These are phyloP conservation scores for Yamadazyma takamatsuzukensis DNA, from an alignment of 805 yeast genomes.

Conservation along the genomic window DNA sequence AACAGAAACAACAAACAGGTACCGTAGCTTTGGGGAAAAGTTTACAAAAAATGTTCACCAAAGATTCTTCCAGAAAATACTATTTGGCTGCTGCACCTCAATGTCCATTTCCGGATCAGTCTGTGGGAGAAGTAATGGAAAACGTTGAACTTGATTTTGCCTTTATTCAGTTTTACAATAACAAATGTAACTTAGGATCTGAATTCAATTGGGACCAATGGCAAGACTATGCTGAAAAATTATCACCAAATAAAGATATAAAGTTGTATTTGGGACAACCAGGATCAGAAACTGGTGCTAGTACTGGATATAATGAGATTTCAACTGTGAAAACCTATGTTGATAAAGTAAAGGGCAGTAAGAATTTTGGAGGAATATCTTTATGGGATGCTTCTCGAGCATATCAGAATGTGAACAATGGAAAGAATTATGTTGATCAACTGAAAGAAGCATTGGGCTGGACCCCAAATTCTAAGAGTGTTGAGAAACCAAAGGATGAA, in stretches of 20 bases:
- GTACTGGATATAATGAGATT: constrained; percentile 27
- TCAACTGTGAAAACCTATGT: constrained; percentile 17
- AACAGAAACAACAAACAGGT: constrained; percentile 59
- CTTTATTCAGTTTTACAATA: constrained; percentile 39
- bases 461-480: too few relatives aligned
- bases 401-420: constrained; percentile 20
- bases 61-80: constrained; percentile 26
- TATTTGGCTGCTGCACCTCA: constrained; percentile 38
- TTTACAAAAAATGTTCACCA: constrained; percentile 18
- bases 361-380: constrained; percentile 64
- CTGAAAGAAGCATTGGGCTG: constrained; percentile 41
- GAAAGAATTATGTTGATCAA: constrained; percentile 25
- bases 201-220: constrained; percentile 35
- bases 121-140: constrained; percentile 26
- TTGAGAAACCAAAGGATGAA: too few relatives aligned
- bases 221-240: constrained; percentile 25
- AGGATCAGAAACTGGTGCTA: constrained; percentile 28
- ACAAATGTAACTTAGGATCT: constrained; percentile 25
- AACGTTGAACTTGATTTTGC: constrained; percentile 28
- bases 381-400: constrained; percentile 84
- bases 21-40: constrained; percentile 51
- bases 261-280: constrained; percentile 35
- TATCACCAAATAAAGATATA: constrained; percentile 28
- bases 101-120: constrained; percentile 36
- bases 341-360: constrained; percentile 14